These are phyloP conservation scores for Hyaloscypha finlandica DNA, from an alignment of 495 filamentous ascomycete genomes.

Conservation along the genomic window DNA sequence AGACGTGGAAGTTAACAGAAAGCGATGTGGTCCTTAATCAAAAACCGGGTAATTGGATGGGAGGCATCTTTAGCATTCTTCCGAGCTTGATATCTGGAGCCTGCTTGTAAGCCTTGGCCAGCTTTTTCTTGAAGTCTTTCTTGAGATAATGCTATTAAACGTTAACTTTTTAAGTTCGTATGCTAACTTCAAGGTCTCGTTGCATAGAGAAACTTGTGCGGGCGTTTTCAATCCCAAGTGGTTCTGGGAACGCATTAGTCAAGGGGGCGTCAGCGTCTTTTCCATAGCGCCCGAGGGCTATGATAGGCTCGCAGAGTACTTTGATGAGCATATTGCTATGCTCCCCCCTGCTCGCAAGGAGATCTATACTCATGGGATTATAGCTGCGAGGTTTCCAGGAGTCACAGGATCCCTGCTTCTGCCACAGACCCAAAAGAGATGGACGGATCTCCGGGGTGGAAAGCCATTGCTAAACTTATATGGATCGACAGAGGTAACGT, in stretches of 20 bases:
- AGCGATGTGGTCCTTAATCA: conserved; percentile 19
- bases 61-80: conserved; percentile 21
- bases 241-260: conserved; percentile 25
- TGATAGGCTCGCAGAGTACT: conserved; percentile 21
- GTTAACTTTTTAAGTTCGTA: conserved; percentile 1
- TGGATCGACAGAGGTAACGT: conserved; percentile 16
- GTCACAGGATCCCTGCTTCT: conserved; percentile 16
- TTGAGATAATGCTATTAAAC: neutral
- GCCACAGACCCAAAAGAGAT: conserved; percentile 22
- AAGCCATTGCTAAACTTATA: conserved; percentile 21
- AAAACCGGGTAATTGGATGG: conserved; percentile 23
- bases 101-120: conserved; percentile 15
- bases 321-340: conserved; percentile 19
- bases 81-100: conserved; percentile 22
- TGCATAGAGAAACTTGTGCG: conserved; percentile 20
- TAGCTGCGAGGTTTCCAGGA: conserved; percentile 13
- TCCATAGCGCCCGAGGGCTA: conserved; percentile 18
- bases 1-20: conserved; percentile 16
- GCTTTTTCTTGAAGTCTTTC: neutral
- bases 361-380: conserved; percentile 22
- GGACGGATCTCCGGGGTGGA: conserved; percentile 17
- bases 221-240: conserved; percentile 23
- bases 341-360: conserved; percentile 15
- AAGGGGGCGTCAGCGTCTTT: conserved; percentile 21
- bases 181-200: conserved; percentile 8